Base-by-base conservation (phyloP, 2,329 filamentous ascomycete genomes). In the Colletotrichum incanum region DNA sequence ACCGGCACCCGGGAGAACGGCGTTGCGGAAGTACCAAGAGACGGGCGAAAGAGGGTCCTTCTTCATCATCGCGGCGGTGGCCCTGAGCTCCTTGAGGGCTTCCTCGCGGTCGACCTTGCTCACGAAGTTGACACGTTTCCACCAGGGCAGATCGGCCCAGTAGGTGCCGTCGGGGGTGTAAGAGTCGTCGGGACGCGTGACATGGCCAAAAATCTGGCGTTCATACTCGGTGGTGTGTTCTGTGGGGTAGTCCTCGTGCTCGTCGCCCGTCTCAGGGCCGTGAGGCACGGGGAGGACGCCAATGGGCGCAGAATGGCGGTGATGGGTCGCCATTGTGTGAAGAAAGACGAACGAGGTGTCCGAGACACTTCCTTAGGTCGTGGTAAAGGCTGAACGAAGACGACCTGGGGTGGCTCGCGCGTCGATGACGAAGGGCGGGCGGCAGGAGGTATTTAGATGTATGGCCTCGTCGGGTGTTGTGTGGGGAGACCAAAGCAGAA, bases 1-100 rank as follows among this genome's bases (percentile, higher is more conserved):
- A 80, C 96, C 96, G 75, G 95, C 95, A 83, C 96, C 96, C 61
- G 96, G 96, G 71, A 98, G 91, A 65, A 98, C 93, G 83, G 95
- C 96, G 80, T 97, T 96, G 79, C 91, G 90, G 80, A 97, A 93
- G 82, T 98, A 98, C 88, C 92, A 96, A 31, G 88, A 86, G n/a
- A 98, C 68, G 0, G 95, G 95, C 67, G 92, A 93, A 20, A 98
- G 87, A 39, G 95, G 95, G 78, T 98, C 94, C 67, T 91, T 87
- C 86, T 97, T 98, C 78, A 94, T 89, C 93, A 98, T 97, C 43
- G 82, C 75, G 85, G 93, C 93, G 75, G 96, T 92, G 45, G 84
- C 84, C 28, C 77, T 79, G 50, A 93, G 84, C 84, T 98, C 96
- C 65, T 87, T 86, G 76, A 84, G 87, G 64, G 93, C 86, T 82